Evolutionary conservation across 441 rosid species (phyloP), one percentile per base, ranked within the genome.

Genomic region (Syzygium syzygioides): DNA sequence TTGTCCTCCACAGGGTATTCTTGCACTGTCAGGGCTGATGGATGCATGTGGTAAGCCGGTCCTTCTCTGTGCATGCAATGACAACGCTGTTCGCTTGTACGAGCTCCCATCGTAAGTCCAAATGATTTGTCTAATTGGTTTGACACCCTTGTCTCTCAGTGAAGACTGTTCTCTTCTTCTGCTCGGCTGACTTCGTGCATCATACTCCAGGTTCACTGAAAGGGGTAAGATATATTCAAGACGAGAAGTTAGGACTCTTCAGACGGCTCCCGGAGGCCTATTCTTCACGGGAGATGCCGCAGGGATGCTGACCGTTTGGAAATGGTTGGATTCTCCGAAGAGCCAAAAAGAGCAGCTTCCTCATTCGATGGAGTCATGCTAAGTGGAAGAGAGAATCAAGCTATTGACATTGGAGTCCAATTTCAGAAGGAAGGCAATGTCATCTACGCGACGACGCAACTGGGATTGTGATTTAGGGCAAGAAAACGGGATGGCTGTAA

Each of bases 351-450:
- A 93, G 92, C 90, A 83, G 92, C 90, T 56, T 91, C 92, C 80
- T 37, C 50, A 37, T 34, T 0, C 50, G 28, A 37, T 90, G 94
- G 94, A 86, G 90, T 92, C 89, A 91, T 90, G 91, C 83, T 93
- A 91, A 91, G 90, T 85, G 87, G 91, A 55, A 87, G 87, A 52
- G 91, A 91, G 85, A 91, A 92, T 89, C 92, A 92, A 91, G 93
- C 19, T 87, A 66, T 30, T 11, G 80, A 34, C 50, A 20, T 37
- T 34, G 80, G 50, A 71, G 50, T 37, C 17, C 37, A 71, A 71
- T 71, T 20, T 37, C 5, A 1, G 15, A 0, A 71, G 50, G 28
- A 71, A 20, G 50, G 19, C 50, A 11, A 20, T 57, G 62, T 57
- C n/a, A 25, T 57, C 62, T 57, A 57, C 25, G 12, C n/a, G 2